Percentiles rank a stretch among this genome's conserved stretches.
These are phyloP conservation scores for Phialophora chinensis DNA, from an alignment of 2,329 filamentous ascomycete genomes.

Conservation along the genomic window DNA sequence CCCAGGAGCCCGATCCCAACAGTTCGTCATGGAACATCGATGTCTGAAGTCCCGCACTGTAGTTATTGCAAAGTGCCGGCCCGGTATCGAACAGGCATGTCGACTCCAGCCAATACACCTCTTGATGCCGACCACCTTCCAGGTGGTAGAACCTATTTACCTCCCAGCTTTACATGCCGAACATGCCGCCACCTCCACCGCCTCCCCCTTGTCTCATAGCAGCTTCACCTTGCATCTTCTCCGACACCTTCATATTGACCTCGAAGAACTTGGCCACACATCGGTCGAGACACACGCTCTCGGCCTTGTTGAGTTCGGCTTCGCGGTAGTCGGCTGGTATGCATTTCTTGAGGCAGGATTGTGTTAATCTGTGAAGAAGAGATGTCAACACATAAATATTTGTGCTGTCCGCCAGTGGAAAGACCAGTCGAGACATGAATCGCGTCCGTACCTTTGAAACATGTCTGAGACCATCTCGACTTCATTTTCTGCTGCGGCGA, in stretches of 20 bases:
- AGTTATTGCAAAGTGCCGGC: not conserved
- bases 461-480: slow-evolving; percentile 95
- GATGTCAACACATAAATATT: slow-evolving; percentile 2
- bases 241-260: slow-evolving; percentile 95
- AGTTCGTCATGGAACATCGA: not conserved
- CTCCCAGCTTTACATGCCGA: slow-evolving; percentile 45
- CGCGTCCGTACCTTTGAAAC: slow-evolving; percentile 80
- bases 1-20: not conserved
- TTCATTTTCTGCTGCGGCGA: slow-evolving; percentile 93
- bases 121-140: not conserved
- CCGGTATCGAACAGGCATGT: not conserved
- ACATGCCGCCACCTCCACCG: slow-evolving; percentile 58
- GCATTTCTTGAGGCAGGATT: slow-evolving; percentile 93
- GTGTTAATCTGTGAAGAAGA: slow-evolving; percentile 69
- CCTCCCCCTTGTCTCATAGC: slow-evolving; percentile 66
- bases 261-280: slow-evolving; percentile 99
- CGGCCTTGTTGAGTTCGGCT: slow-evolving; percentile 96
- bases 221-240: slow-evolving; percentile 92
- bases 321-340: slow-evolving; percentile 92
- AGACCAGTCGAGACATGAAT: not conserved
- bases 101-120: not conserved
- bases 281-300: slow-evolving; percentile 96
- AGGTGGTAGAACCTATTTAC: not conserved
- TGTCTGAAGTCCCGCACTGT: not conserved
- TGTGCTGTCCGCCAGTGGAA: not conserved